Conservation (phyloP, 2,329 filamentous ascomycete species). For the Davidsoniella eucalypti region DNA sequence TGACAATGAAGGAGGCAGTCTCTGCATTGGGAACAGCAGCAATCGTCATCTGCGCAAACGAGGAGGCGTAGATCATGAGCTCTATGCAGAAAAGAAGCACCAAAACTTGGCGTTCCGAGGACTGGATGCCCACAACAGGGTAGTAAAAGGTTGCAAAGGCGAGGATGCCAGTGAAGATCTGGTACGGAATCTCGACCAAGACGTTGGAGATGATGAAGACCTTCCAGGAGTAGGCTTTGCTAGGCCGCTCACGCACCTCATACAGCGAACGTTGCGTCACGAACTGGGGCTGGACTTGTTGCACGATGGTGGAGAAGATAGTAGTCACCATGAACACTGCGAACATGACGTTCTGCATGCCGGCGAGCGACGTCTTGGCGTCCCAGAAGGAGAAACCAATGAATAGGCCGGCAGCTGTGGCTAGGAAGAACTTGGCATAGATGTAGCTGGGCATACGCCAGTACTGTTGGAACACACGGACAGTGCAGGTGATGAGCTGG, state of each 20-base stretch:
- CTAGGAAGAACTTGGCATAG: conserved; percentile 53
- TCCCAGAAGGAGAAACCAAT: conserved; percentile 59
- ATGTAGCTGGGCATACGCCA: conserved; percentile 69
- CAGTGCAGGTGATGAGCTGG: conserved; percentile 49
- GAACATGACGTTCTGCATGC: conserved; percentile 62
- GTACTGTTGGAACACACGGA: conserved; percentile 65
- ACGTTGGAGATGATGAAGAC: conserved; percentile 58
- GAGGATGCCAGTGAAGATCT: conserved; percentile 45
- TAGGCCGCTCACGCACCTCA: conserved; percentile 60
- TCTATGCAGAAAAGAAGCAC: conserved; percentile 48
- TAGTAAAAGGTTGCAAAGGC: conserved; percentile 55
- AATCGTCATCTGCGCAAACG: conserved; percentile 60
- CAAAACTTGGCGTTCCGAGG: conserved; percentile 40
- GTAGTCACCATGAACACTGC: conserved; percentile 59
- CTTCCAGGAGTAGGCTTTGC: conserved; percentile 60
- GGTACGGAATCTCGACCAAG: conserved; percentile 56
- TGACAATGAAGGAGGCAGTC: conserved; percentile 47
- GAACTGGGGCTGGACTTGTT: conserved; percentile 62
- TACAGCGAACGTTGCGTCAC: conserved; percentile 58
- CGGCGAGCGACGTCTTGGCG: conserved; percentile 38
- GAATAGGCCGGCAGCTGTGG: conserved; percentile 44
- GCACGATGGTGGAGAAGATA: conserved; percentile 53
- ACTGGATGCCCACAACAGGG: conserved; percentile 34
- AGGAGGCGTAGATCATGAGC: conserved; percentile 54
- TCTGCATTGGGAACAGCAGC: conserved; percentile 52